Evolutionary conservation across 495 filamentous ascomycete species (phyloP).

Genomic region (Glutinoglossum americanum): DNA sequence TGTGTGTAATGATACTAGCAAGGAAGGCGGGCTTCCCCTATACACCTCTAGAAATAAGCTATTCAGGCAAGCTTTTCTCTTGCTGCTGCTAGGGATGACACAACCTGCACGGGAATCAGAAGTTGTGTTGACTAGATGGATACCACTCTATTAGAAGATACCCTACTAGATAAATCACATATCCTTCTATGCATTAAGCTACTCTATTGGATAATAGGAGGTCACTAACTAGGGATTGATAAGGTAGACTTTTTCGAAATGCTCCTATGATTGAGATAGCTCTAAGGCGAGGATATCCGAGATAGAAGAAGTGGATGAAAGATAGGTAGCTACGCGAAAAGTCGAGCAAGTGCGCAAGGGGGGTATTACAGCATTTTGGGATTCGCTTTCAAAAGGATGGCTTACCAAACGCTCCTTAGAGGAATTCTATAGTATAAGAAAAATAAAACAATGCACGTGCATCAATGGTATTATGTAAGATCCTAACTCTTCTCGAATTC

Average conservation of each 20-base stretch:
- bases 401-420: no score
- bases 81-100: neutral
- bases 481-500: constrained; percentile 12
- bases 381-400: no score
- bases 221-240: neutral
- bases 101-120: neutral
- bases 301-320: no score
- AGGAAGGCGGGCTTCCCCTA: neutral
- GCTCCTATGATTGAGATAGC: neutral
- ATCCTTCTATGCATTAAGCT: neutral
- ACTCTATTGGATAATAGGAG: neutral
- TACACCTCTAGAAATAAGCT: neutral
- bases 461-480: constrained; percentile 20
- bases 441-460: no score
- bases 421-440: no score
- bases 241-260: neutral
- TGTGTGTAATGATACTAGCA: neutral
- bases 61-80: neutral
- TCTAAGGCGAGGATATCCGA: no score
- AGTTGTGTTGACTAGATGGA: neutral
- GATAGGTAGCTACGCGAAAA: no score
- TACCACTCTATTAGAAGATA: neutral
- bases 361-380: no score
- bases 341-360: no score
- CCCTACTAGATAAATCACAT: neutral